Conservation (phyloP, 495 filamentous ascomycete genomes). For the Rusavskia elegans region DNA sequence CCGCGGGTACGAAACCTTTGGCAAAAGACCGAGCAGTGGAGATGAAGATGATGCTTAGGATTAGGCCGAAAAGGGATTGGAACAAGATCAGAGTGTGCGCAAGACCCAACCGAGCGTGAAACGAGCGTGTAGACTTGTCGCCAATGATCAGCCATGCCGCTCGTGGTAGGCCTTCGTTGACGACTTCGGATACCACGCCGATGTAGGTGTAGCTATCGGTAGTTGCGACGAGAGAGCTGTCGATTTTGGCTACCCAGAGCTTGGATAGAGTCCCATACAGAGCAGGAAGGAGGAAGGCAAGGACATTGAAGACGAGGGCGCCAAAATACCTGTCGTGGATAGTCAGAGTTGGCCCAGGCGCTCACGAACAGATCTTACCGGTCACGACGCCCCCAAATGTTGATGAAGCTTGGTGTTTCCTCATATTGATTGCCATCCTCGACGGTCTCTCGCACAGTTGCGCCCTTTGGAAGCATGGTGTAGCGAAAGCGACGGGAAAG, state of each 20-base stretch:
- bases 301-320: constrained; percentile 45
- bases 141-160: constrained; percentile 56
- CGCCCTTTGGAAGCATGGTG: constrained; percentile 12
- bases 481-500: background rate
- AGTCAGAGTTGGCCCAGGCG: too few relatives aligned
- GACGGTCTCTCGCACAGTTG: background rate
- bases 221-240: constrained; percentile 47
- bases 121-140: constrained; percentile 39
- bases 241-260: constrained; percentile 58
- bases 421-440: too few relatives aligned
- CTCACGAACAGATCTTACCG: too few relatives aligned
- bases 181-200: constrained; percentile 44
- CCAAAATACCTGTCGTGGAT: constrained; percentile 29
- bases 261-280: constrained; percentile 56
- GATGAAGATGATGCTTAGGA: constrained; percentile 49
- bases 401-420: too few relatives aligned
- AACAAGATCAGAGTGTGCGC: constrained; percentile 48
- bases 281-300: constrained; percentile 49
- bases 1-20: constrained; percentile 43
- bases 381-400: too few relatives aligned
- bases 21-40: constrained; percentile 37
- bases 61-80: constrained; percentile 36
- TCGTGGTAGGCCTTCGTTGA: constrained; percentile 61
- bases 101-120: constrained; percentile 37
- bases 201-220: constrained; percentile 54